Conservation (phyloP, 352 stramenopile species). For the Phytophthora chlamydospora region DNA sequence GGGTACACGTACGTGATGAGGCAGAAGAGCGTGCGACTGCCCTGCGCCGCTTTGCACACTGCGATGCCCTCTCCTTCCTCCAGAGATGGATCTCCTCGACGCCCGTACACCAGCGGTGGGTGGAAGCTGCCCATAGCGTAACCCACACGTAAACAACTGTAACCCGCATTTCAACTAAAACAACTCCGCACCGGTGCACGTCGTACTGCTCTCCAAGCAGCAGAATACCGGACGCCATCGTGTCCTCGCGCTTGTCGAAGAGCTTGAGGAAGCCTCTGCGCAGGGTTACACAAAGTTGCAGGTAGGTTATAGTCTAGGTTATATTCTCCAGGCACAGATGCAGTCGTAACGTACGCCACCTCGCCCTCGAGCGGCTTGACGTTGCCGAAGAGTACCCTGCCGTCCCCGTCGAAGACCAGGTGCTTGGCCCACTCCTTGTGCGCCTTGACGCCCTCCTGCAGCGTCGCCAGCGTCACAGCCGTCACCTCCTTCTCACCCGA, state of each 20-base stretch:
- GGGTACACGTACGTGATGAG: constrained; percentile 87
- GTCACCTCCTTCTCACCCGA: neutral
- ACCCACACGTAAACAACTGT: constrained; percentile 2
- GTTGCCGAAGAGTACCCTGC: constrained; percentile 55
- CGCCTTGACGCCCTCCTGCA: constrained; percentile 61
- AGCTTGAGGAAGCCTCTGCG: constrained; percentile 60
- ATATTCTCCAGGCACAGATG: neutral
- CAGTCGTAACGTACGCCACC: constrained; percentile 39
- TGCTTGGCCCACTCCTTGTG: constrained; percentile 76
- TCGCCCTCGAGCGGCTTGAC: constrained; percentile 72
- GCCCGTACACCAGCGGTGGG: constrained; percentile 77
- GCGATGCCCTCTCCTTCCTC: constrained; percentile 79
- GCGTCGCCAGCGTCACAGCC: constrained; percentile 46
- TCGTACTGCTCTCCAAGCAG: constrained; percentile 83
- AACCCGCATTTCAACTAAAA: constrained; percentile 1
- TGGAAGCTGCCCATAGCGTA: constrained; percentile 55
- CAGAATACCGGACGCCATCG: constrained; percentile 75
- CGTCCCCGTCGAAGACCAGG: constrained; percentile 67
- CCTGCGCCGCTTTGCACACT: constrained; percentile 65
- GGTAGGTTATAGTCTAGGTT: constrained; percentile 4
- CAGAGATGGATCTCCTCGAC: constrained; percentile 61
- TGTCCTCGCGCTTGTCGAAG: constrained; percentile 82
- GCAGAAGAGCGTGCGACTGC: constrained; percentile 55
- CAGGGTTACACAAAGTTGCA: constrained; percentile 6
- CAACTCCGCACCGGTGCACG: constrained; percentile 63